Evolutionary conservation across 495 filamentous ascomycete species (phyloP).

Genomic region (Trichocladium antarcticum): DNA sequence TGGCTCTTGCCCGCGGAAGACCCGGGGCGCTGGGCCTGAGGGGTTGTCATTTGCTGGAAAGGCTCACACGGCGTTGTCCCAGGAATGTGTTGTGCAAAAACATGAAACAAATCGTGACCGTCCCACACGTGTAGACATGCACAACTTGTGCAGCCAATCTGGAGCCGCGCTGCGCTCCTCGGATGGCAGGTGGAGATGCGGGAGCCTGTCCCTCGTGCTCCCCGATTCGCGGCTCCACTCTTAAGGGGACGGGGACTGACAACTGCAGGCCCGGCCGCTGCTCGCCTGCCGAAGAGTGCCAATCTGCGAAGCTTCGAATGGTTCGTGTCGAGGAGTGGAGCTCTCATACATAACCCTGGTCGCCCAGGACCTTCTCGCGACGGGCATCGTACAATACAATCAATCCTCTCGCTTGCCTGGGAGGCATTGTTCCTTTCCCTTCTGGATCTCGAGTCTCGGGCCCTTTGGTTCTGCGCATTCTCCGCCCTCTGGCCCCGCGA

Average conservation of each 20-base stretch:
- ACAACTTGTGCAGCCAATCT: conserved; percentile 7
- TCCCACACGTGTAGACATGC: not conserved
- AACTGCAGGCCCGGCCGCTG: not conserved
- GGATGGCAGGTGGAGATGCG: not conserved
- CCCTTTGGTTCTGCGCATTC: not conserved
- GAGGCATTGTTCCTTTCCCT: not conserved
- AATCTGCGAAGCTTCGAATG: not conserved
- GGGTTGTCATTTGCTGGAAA: not conserved
- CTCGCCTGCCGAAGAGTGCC: not conserved
- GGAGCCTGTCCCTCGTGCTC: no score
- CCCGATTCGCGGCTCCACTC: not conserved
- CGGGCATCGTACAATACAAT: conserved; percentile 7
- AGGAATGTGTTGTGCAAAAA: not conserved
- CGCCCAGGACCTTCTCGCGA: not conserved
- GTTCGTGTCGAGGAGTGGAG: conserved; percentile 11
- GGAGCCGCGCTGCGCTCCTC: conserved; percentile 7
- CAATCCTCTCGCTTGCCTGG: not conserved
- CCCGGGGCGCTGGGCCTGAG: not conserved
- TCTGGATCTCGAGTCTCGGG: not conserved
- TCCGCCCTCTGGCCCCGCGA: not conserved
- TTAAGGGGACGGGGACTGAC: not conserved
- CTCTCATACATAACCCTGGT: conserved; percentile 7
- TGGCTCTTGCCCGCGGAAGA: not conserved
- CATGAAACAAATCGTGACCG: not conserved
- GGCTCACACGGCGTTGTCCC: not conserved